These are phyloP conservation scores for Cichorium intybus DNA, from an alignment of 140 eudicot genomes.

Conservation along the genomic window DNA sequence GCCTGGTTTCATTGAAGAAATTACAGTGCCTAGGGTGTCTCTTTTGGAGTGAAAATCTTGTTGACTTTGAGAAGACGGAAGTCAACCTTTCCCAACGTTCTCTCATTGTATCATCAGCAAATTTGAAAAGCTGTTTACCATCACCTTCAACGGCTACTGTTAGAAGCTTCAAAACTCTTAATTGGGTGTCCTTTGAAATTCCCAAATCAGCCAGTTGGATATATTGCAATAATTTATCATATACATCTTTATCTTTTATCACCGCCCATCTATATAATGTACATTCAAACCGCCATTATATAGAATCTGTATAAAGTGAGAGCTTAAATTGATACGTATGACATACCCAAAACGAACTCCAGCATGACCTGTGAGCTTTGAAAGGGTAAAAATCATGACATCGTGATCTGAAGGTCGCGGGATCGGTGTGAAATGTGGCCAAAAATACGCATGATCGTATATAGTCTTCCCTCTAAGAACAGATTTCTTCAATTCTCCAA, in stretches of 20 bases:
- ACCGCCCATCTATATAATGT: conserved; percentile 54
- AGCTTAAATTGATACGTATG: not conserved
- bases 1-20: conserved; percentile 41
- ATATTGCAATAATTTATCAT: conserved; percentile 37
- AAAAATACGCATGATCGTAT: conserved; percentile 66
- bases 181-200: conserved; percentile 56
- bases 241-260: conserved; percentile 56
- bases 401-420: conserved; percentile 58
- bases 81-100: conserved; percentile 52
- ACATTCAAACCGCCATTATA: not conserved
- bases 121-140: conserved; percentile 45
- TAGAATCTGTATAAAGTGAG: not conserved
- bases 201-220: conserved; percentile 33
- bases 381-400: conserved; percentile 66
- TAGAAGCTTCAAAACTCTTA: conserved; percentile 56
- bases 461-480: conserved; percentile 47
- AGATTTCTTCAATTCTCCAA: conserved; percentile 45
- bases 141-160: conserved; percentile 39
- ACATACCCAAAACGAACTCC: conserved; percentile 70
- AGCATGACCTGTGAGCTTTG: conserved; percentile 87
- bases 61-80: conserved; percentile 37
- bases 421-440: conserved; percentile 80
- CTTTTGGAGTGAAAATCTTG: conserved; percentile 51
- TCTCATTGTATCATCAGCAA: conserved; percentile 47
- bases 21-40: conserved; percentile 52